Conservation (phyloP, 305 asterid species). For the Plantago lanceolata region DNA sequence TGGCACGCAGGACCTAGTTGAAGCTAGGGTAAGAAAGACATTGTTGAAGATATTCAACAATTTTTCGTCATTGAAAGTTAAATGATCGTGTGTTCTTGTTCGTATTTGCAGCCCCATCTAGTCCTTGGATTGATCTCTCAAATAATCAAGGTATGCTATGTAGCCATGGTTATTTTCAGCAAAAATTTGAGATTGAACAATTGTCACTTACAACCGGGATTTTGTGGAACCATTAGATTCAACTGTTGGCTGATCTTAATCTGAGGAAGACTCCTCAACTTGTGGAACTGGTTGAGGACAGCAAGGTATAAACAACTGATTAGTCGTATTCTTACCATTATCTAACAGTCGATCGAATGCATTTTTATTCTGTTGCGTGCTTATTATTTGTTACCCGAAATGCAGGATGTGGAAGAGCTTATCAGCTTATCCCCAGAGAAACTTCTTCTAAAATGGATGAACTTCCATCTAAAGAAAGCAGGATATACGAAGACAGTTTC, state of each 20-base stretch:
- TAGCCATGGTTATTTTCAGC: constrained; percentile 4
- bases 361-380: background rate
- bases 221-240: constrained; percentile 51
- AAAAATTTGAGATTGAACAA: constrained; percentile 10
- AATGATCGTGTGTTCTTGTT: constrained; percentile 16
- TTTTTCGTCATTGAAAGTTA: background rate
- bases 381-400: background rate
- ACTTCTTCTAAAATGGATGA: constrained; percentile 92
- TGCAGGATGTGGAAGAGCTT: constrained; percentile 90
- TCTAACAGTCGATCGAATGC: background rate
- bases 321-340: constrained; percentile 1
- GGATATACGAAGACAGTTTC: constrained; percentile 72
- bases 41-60: constrained; percentile 5
- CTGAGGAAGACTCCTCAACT: constrained; percentile 86
- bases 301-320: constrained; percentile 44
- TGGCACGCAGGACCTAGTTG: constrained; percentile 89
- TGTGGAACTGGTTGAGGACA: constrained; percentile 81
- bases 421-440: constrained; percentile 85
- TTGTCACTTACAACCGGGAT: constrained; percentile 12
- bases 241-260: constrained; percentile 88
- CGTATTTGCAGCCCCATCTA: constrained; percentile 56
- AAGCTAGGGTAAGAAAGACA: constrained; percentile 65
- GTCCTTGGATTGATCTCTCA: constrained; percentile 77
- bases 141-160: constrained; percentile 67
- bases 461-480: constrained; percentile 80